A percentile compares a stretch with the other conserved stretches of the same genome.
Evolutionary conservation across 345 rosid genomes (phyloP).

Genomic region (Brassica carinata): DNA sequence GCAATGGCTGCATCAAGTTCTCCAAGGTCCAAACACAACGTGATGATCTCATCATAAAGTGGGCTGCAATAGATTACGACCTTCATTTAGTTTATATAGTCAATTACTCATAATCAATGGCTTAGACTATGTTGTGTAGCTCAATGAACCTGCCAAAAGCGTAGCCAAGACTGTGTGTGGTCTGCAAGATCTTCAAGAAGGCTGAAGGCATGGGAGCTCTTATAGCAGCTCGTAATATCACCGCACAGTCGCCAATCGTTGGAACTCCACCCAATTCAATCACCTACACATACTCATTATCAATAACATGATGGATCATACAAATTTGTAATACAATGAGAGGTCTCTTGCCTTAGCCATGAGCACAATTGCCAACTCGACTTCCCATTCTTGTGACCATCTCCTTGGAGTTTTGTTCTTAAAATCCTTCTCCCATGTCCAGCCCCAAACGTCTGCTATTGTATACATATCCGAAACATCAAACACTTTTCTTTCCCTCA

Average conservation of each 20-base stretch:
- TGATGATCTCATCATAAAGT: constrained; percentile 79
- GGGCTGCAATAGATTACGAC: constrained; percentile 56
- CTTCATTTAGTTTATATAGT: constrained; percentile 4
- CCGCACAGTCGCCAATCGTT: constrained; percentile 87
- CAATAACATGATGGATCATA: not conserved
- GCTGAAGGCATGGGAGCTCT: constrained; percentile 89
- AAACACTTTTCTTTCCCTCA: constrained; percentile 75
- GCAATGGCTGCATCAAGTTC: constrained; percentile 92
- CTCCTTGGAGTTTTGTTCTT: constrained; percentile 70
- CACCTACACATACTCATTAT: constrained; percentile 53
- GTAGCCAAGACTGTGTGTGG: constrained; percentile 72
- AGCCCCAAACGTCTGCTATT: constrained; percentile 97
- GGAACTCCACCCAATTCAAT: constrained; percentile 87
- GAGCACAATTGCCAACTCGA: constrained; percentile 76
- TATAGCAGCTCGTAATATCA: constrained; percentile 78
- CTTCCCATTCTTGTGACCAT: constrained; percentile 99
- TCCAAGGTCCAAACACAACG: constrained; percentile 77
- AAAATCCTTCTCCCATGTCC: constrained; percentile 94
- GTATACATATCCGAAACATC: constrained; percentile 89
- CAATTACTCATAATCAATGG: not conserved
- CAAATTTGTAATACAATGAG: not conserved
- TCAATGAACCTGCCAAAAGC: constrained; percentile 70
- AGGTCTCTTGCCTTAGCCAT: constrained; percentile 68
- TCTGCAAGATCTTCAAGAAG: constrained; percentile 85
- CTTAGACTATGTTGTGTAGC: not conserved